These are phyloP conservation scores for Naganishia liquefaciens DNA, from an alignment of 1,284 basidiomycete genomes.

Conservation along the genomic window DNA sequence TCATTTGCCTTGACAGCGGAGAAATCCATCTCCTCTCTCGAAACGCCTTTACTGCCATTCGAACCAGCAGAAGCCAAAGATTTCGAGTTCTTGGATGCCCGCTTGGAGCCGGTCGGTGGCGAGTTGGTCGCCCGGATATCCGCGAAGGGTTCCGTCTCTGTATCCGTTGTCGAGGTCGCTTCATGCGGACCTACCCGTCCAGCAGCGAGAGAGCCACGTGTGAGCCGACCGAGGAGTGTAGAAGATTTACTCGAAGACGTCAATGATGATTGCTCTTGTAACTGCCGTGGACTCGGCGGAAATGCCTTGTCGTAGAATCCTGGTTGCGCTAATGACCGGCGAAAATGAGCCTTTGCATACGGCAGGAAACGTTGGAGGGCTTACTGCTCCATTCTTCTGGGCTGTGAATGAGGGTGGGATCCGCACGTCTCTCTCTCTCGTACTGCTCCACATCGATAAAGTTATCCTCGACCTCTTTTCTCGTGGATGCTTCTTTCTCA, in stretches of 20 bases:
- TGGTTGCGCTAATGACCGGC: conserved; percentile 8
- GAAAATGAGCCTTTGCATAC: not conserved
- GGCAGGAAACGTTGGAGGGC: not conserved
- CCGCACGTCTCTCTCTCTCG: conserved; percentile 1
- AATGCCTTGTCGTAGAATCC: conserved; percentile 27
- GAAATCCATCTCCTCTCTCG: not conserved
- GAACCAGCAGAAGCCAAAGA: too few species aligned
- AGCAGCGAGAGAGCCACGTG: conserved; percentile 6
- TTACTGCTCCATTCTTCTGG: conserved; percentile 22
- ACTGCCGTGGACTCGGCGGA: conserved; percentile 4
- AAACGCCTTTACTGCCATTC: conserved; percentile 5
- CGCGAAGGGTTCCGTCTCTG: conserved; percentile 3
- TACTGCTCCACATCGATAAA: conserved; percentile 10
- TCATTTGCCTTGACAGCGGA: not conserved
- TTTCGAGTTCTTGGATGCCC: not conserved
- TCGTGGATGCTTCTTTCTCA: not conserved
- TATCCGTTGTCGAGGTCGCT: not conserved
- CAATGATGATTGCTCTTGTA: not conserved
- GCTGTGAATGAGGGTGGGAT: conserved; percentile 24
- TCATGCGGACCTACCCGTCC: too few species aligned
- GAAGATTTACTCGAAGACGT: not conserved
- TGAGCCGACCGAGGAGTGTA: conserved; percentile 10
- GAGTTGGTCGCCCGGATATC: conserved; percentile 23
- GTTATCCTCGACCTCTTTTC: conserved; percentile 3
- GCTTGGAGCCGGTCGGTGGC: not conserved